Base-by-base conservation (phyloP, 1,284 basidiomycete genomes). In the Ustilago vetiveriae region DNA sequence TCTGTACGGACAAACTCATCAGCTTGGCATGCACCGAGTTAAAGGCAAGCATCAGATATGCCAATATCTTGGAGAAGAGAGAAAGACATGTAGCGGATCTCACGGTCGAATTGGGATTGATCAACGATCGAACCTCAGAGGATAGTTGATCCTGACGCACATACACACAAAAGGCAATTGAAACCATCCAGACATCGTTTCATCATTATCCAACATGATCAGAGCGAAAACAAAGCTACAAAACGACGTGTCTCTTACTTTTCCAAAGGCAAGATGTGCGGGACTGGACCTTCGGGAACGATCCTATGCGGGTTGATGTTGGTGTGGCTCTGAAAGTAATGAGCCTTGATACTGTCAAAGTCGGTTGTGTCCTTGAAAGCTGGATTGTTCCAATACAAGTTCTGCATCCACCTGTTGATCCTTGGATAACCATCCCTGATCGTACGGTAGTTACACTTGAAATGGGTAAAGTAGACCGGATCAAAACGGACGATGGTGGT, bases 281-380 rank as follows among this genome's bases (percentile, higher is more conserved):
- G 79, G 9, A 67, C 27, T 2, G 79, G 79, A 29, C 79, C 79
- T 9, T 59, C 8, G 2, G 79, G 78, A 3, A 81, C 72, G 51
- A 81, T 73, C 22, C 78, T 43, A 13, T 72, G 58, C 2, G 78
- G 78, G 67, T 81, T 81, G 54, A 79, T 75, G 41, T 73, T 57
- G 30, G 67, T 58, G 55, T 82, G 82, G 44, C 74, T 77, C 41
- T 75, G 62, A 49, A 74, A 80, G 72, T 82, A 82, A 59, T 82
- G 80, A 63, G 82, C 79, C 74, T 84, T 84, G 80, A 84, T 84
- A 50, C 79, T 76, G 80, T 85, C 88, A 82, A 97, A 96, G 82
- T 93, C 86, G 51, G 92, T 95, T 19, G 90, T 90, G 30, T 88
- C 87, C 82, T 90, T 90, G 62, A 98, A 98, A 1, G 92, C 92